Base-by-base conservation (phyloP, 805 yeast species). In the Metschnikowia bowlesiae region DNA sequence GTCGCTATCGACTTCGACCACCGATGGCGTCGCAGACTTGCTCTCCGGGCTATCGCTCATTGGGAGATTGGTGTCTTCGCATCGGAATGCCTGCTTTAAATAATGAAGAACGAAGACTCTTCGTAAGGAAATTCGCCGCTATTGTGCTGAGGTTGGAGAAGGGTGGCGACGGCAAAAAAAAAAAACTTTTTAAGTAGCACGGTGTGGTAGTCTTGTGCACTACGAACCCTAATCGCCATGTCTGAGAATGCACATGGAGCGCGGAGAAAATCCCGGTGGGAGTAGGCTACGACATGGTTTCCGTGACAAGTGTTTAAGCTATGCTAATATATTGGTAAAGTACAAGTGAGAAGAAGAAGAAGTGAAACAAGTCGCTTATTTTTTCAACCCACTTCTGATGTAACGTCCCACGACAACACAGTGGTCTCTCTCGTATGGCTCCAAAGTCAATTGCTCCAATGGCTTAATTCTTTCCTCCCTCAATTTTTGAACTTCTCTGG, bases 351-450 rank as follows among this genome's bases (percentile, higher is more conserved):
- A 40, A 51, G 50, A 53, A 51, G 38, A 46, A 10, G 40, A 41
- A 7, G 44, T 39, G 35, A 16, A 44, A 30, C 10, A n/a, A 38
- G 36, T 29, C 30, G 50, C 49, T 60, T 70, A 73, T 63, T 72
- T 73, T 67, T 79, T 79, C 64, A 79, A 69, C 47, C 94, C 96
- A 68, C 92, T 82, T 84, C 99, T 88, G 82, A 86, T 79, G 81
- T 94, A 94, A 75, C 86, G 84, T 70, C 98, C 99, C 68, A 94
- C 89, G 64, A 94, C 99, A 69, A 94, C 88, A 86, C 98, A 92
- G 80, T 94, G 99, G 71, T 94, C 99, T 82, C 99, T 89, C 83
- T 94, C 99, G 78, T 94, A 94, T 73, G 99, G 99, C 81, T 92
- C 99, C 74, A 94, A 83, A 49, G 99, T 94, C 75, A 94, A 84